phyloP scores from a whole-genome alignment of 345 rosid species.

The Eucalyptus marginata region DNA sequence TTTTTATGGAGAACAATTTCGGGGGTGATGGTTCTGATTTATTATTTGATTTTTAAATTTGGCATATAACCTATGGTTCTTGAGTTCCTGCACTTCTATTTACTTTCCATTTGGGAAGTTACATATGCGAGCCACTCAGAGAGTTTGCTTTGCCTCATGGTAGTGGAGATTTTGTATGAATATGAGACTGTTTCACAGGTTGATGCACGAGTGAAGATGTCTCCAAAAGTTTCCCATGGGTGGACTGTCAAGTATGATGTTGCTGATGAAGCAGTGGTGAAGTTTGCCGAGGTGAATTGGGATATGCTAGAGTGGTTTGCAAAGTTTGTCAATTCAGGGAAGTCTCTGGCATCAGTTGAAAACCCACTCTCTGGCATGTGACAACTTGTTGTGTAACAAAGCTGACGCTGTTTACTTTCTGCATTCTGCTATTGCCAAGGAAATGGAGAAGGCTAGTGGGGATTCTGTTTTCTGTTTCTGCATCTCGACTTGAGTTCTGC shows the following conservation, averaged over 20 bases:
- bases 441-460: not conserved
- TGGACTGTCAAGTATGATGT: constrained; percentile 54
- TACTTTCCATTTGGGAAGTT: not conserved
- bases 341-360: not conserved
- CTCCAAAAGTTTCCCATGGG: constrained; percentile 53
- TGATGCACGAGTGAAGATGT: constrained; percentile 47
- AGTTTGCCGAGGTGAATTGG: constrained; percentile 53
- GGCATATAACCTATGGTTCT: not conserved
- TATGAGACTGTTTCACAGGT: constrained; percentile 22
- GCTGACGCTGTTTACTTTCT: not conserved
- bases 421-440: not conserved
- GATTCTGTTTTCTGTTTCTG: not conserved
- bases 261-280: constrained; percentile 30
- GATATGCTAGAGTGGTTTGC: constrained; percentile 50
- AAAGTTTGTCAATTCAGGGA: constrained; percentile 36
- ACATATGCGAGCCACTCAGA: no score
- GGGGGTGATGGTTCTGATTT: not conserved
- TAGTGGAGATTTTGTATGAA: constrained; percentile 11
- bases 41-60: not conserved
- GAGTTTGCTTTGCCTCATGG: no score
- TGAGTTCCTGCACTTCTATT: not conserved
- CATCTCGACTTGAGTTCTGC: not conserved
- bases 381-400: no score
- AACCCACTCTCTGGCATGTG: not conserved
- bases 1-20: not conserved